These are phyloP conservation scores for Coemansia interrupta DNA, from an alignment of 192 early-diverging fungal species.

Conservation along the genomic window DNA sequence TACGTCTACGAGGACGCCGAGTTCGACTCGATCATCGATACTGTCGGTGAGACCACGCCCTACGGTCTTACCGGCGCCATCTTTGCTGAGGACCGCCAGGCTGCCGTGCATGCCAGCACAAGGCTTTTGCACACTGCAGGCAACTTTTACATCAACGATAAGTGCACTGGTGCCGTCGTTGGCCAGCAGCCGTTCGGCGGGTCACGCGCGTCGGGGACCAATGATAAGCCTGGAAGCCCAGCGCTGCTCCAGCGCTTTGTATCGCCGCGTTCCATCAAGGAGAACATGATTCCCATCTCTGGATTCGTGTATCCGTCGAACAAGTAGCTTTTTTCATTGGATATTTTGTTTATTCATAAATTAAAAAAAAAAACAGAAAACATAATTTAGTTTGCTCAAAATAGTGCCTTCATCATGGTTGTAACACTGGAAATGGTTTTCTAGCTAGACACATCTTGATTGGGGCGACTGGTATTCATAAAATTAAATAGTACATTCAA, in stretches of 20 bases:
- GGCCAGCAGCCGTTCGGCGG: conserved; percentile 99
- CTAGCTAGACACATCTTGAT: no score
- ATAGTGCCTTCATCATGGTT: no score
- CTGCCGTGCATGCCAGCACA: conserved; percentile 69
- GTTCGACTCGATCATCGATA: conserved; percentile 69
- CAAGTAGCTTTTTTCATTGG: conserved; percentile 19
- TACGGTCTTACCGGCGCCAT: conserved; percentile 91
- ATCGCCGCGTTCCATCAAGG: conserved; percentile 93
- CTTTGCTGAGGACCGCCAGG: conserved; percentile 85
- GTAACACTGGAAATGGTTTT: no score
- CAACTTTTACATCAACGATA: conserved; percentile 99
- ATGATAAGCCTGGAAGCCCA: conserved; percentile 95
- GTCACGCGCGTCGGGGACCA: conserved; percentile 90
- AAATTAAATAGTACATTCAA: no score
- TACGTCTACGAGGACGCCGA: conserved; percentile 84
- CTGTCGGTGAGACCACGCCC: conserved; percentile 70
- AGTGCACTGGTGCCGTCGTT: conserved; percentile 95
- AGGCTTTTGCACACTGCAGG: conserved; percentile 84
- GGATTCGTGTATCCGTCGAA: conserved; percentile 89
- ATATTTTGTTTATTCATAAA: not conserved
- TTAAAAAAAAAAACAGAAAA: not conserved
- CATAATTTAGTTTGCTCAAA: no score
- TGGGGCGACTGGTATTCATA: no score
- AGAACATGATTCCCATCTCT: conserved; percentile 82
- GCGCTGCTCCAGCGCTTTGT: conserved; percentile 80